Evolutionary conservation across 192 early-diverging fungal genomes (phyloP).

Genomic region (Umbelopsis sp.): DNA sequence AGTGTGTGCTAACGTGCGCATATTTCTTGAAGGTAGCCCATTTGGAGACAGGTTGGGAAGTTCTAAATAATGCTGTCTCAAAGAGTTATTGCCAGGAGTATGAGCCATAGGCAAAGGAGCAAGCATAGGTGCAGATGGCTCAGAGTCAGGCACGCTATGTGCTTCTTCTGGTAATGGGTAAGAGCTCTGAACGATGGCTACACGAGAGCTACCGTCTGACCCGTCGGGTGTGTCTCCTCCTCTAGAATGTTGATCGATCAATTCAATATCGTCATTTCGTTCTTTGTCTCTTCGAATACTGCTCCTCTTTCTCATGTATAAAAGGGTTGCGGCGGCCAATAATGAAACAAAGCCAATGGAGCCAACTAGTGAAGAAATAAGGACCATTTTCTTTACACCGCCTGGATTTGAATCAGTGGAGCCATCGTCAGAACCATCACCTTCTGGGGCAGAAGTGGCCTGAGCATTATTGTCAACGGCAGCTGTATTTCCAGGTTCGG

Average conservation of each 20-base stretch:
- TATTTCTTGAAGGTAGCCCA: not conserved
- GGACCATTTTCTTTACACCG: not conserved
- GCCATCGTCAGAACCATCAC: not conserved
- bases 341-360: slow-evolving; percentile 9
- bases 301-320: not conserved
- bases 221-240: not conserved
- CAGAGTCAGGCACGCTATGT: not conserved
- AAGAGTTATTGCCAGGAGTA: not conserved
- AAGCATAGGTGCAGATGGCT: slow-evolving; percentile 7
- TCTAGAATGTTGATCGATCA: not conserved
- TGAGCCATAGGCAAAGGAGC: not conserved
- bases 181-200: not conserved
- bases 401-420: not conserved
- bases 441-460: not conserved
- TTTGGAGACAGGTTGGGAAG: not conserved
- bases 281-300: not conserved
- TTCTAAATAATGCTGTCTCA: not conserved
- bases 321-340: not conserved
- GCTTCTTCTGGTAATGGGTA: not conserved
- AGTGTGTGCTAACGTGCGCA: not conserved
- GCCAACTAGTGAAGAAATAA: not conserved
- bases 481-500: not conserved
- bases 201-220: not conserved
- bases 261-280: not conserved
- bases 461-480: not conserved